Base-by-base conservation (phyloP, 2,329 filamentous ascomycete species). In the Diaporthe citrichinensis region DNA sequence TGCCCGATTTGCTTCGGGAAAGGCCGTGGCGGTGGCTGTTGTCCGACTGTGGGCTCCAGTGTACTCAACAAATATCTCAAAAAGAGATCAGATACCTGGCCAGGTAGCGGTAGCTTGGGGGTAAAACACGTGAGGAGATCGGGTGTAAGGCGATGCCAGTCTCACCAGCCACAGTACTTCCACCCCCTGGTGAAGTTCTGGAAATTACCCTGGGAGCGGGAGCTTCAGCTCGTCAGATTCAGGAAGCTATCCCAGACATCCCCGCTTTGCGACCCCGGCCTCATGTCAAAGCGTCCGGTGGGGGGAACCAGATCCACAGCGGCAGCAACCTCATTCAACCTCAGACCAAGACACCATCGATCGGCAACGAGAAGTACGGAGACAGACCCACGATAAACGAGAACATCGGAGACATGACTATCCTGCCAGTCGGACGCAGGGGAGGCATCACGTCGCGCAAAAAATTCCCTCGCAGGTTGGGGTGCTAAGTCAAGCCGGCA, bases 181-280 rank as follows among this genome's bases (percentile, higher is more conserved):
- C 57, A n/a, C 4, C 46, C 58, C 71, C 58, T 17, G n/a, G 71
- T 65, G 71, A 73, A 65, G 25, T 73, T 73, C 51, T 41, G 58
- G 34, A 73, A 72, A 73, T 51, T n/a, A 53, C 53, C 65, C 65
- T 69, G 65, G 49, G n/a, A 69, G 65, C 65, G 65, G 65, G 34
- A 69, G 65, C 65, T 69, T 55, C 65, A 69, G 65, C 71, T 73
- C 39, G 71, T 73, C 71, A 65, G 46, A 36, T 73, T 59, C 17
- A 61, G 49, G 58, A 73, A 46, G 58, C 71, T 57, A 55, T 69
- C 65, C 65, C 65, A 55, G 65, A 55, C 65, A 69, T 55, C 34
- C 49, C 65, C 65, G 46, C 65, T 69, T 69, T 69, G 49, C 23
- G 49, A 69, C 49, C 65, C 65, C 65, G 49, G 65, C 65, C 49